Evolutionary conservation across 345 rosid genomes (phyloP).

Genomic region (Eucalyptus pauciflora): DNA sequence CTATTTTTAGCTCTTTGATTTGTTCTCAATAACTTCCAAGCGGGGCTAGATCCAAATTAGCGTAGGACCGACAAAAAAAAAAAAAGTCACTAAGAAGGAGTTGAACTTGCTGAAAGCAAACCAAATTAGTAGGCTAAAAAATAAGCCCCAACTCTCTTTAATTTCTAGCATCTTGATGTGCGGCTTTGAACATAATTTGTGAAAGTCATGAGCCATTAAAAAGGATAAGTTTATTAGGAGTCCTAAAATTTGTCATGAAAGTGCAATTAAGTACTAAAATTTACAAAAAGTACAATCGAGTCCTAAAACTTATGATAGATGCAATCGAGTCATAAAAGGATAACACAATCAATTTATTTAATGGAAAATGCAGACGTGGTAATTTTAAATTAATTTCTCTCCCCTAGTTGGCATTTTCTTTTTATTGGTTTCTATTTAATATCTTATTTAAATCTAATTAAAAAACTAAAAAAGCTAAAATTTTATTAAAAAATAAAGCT

Average conservation of each 20-base stretch:
- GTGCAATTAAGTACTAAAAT: fast-evolving
- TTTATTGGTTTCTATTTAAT: no score
- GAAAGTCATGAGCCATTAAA: neutral
- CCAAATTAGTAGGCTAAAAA: neutral
- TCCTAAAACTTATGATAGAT: no score
- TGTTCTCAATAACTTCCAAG: neutral
- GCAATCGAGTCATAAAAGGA: no score
- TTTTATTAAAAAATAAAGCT: no score
- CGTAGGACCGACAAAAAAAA: neutral
- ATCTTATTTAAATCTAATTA: no score
- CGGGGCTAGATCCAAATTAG: neutral
- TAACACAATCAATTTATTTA: fast-evolving
- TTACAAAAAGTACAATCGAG: fast-evolving
- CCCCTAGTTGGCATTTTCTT: no score
- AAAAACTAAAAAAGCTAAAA: no score
- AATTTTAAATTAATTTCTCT: no score
- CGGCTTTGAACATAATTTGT: neutral
- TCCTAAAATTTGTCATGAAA: no score
- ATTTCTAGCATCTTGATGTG: neutral
- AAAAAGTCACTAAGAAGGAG: neutral
- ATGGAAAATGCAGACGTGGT: fast-evolving
- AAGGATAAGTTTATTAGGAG: no score
- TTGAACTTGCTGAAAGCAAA: neutral
- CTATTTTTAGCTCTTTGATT: neutral
- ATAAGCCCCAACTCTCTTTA: neutral